These are phyloP conservation scores for Xerocomus amazonicus DNA, from an alignment of 1,284 basidiomycete genomes.

Conservation along the genomic window DNA sequence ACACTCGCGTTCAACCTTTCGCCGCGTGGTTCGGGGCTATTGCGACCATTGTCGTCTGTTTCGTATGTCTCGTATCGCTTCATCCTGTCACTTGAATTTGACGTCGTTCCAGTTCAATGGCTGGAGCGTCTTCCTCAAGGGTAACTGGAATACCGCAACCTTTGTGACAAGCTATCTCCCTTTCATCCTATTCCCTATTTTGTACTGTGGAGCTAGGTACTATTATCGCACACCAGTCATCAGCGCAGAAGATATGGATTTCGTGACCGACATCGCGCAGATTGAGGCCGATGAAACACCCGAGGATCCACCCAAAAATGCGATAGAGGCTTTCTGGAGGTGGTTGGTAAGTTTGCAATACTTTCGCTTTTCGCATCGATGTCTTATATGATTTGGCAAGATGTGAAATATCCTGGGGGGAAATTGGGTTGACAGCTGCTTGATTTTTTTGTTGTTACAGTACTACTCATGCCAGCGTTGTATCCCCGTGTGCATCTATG, in stretches of 20 bases:
- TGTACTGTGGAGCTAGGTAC: slow-evolving; percentile 61
- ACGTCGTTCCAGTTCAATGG: slow-evolving; percentile 57
- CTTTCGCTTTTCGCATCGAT: background rate
- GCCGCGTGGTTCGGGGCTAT: slow-evolving; percentile 67
- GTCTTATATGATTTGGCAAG: slow-evolving; percentile 13
- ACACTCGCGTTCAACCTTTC: slow-evolving; percentile 59
- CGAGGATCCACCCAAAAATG: slow-evolving; percentile 70
- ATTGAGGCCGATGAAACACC: slow-evolving; percentile 71
- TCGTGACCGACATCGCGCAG: slow-evolving; percentile 65
- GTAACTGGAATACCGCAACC: slow-evolving; percentile 52
- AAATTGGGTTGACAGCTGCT: background rate
- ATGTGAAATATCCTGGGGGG: slow-evolving; percentile 17
- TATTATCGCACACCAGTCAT: slow-evolving; percentile 48
- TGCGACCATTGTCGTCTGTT: slow-evolving; percentile 56
- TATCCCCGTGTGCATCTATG: slow-evolving; percentile 48
- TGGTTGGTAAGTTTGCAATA: slow-evolving; percentile 54
- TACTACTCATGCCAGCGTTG: slow-evolving; percentile 10
- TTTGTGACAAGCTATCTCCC: slow-evolving; percentile 83
- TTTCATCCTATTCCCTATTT: slow-evolving; percentile 68
- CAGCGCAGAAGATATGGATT: slow-evolving; percentile 70
- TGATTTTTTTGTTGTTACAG: background rate
- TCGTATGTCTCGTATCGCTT: slow-evolving; percentile 48
- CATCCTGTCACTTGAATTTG: background rate
- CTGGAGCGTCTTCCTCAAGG: slow-evolving; percentile 72
- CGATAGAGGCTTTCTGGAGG: slow-evolving; percentile 63